phyloP scores from a whole-genome alignment of 2,329 filamentous ascomycete species.

The Thielaviopsis ethacetica region DNA sequence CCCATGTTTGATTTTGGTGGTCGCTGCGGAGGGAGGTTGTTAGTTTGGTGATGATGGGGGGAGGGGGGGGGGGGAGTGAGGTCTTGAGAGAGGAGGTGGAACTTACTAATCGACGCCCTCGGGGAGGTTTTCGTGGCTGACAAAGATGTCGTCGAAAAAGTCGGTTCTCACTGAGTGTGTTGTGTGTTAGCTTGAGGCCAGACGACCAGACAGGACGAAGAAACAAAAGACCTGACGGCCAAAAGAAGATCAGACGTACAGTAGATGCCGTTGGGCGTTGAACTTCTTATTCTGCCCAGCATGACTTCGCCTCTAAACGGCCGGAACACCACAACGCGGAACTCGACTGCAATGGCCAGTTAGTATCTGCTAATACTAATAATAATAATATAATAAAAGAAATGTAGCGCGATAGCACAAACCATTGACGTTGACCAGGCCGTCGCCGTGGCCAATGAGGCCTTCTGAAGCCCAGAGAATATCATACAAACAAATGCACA shows the following conservation, averaged over 20 bases:
- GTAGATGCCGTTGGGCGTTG: constrained; percentile 55
- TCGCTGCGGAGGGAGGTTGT: constrained; percentile 34
- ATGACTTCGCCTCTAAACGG: constrained; percentile 93
- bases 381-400: neutral
- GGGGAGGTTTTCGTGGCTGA: constrained; percentile 58
- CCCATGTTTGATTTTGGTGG: constrained; percentile 62
- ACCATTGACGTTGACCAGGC: constrained; percentile 90
- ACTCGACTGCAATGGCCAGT: constrained; percentile 50
- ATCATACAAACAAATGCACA: constrained; percentile 89
- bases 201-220: too few species aligned
- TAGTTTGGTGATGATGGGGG: constrained; percentile 15
- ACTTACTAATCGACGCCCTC: constrained; percentile 61
- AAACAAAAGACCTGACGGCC: neutral
- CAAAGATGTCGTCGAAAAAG: constrained; percentile 86
- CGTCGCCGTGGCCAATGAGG: constrained; percentile 80
- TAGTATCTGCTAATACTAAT: too few species aligned
- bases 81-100: neutral
- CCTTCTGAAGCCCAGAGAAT: constrained; percentile 80
- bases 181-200: neutral
- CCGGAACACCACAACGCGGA: constrained; percentile 82
- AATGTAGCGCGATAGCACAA: constrained; percentile 15
- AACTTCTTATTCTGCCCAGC: constrained; percentile 64
- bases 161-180: constrained; percentile 46
- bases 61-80: neutral
- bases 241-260: constrained; percentile 26